Evolutionary conservation across 2,329 filamentous ascomycete genomes (phyloP).

Genomic region (Aspergillus piperis): DNA sequence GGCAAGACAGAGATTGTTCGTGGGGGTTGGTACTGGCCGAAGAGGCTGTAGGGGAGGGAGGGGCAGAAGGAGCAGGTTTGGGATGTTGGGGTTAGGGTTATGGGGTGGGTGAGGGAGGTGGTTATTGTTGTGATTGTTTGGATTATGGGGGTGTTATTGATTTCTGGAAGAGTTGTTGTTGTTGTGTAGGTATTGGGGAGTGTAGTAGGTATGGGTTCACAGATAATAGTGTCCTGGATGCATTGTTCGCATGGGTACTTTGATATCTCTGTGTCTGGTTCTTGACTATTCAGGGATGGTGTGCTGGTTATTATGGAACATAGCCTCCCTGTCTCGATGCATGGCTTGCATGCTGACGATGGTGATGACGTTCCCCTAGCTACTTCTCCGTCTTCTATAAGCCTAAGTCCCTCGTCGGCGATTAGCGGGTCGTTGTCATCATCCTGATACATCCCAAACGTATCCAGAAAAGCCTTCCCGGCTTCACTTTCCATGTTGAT

Average conservation of each 20-base stretch:
- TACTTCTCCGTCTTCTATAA: rapidly evolving
- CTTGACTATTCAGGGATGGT: too few species aligned
- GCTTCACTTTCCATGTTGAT: neutral
- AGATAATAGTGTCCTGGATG: too few species aligned
- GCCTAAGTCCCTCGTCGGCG: rapidly evolving
- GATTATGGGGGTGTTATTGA: neutral
- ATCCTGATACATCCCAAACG: slow-evolving; percentile 6
- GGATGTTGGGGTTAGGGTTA: slow-evolving; percentile 32
- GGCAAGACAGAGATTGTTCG: neutral
- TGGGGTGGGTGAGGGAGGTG: slow-evolving; percentile 44
- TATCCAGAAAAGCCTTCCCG: slow-evolving; percentile 3
- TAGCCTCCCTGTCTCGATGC: too few species aligned
- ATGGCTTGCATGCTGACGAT: too few species aligned
- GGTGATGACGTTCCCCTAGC: too few species aligned
- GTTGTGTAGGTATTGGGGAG: neutral
- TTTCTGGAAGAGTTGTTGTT: too few species aligned
- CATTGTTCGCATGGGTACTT: too few species aligned
- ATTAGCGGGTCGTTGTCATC: neutral
- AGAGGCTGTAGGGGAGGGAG: slow-evolving; percentile 41
- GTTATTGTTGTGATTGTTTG: slow-evolving; percentile 27
- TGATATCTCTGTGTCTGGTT: too few species aligned
- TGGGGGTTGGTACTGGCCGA: slow-evolving; percentile 32
- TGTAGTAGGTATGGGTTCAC: neutral
- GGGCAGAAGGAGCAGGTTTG: slow-evolving; percentile 45
- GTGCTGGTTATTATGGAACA: too few species aligned